Evolutionary conservation across 1,284 basidiomycete species (phyloP).

Genomic region (Cryptococcus jaspeensis): DNA sequence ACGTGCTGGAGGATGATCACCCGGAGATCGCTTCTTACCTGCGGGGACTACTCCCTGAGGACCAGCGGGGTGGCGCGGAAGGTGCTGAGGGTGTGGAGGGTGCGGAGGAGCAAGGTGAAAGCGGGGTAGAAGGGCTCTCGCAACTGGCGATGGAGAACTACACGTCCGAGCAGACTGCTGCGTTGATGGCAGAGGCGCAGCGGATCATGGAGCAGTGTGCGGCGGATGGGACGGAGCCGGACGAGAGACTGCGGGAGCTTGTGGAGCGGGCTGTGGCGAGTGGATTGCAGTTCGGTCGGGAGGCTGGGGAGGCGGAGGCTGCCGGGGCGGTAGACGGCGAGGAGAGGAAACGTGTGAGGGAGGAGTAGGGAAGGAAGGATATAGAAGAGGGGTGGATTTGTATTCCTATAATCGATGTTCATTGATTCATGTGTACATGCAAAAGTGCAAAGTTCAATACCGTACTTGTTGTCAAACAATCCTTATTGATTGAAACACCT

Average conservation of each 20-base stretch:
- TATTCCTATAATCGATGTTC: background rate
- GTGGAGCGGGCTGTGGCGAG: conserved; percentile 42
- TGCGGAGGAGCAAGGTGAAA: background rate
- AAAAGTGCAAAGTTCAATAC: background rate
- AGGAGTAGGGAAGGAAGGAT: conserved; percentile 1
- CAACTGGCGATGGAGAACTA: conserved; percentile 67
- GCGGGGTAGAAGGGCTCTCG: conserved; percentile 46
- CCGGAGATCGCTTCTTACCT: conserved; percentile 73
- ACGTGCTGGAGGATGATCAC: conserved; percentile 72
- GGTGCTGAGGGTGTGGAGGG: conserved; percentile 1
- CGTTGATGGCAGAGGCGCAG: conserved; percentile 65
- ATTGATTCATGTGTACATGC: background rate
- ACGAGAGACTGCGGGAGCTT: conserved; percentile 42
- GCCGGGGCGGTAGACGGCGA: conserved; percentile 8
- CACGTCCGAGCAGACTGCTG: conserved; percentile 67
- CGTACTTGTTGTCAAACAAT: background rate
- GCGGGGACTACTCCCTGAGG: conserved; percentile 51
- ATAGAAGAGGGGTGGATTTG: conserved; percentile 7
- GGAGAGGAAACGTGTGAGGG: conserved; percentile 13
- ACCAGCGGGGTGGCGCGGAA: background rate
- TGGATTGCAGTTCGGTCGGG: conserved; percentile 34
- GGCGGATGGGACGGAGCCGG: conserved; percentile 43
- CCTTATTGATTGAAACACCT: background rate
- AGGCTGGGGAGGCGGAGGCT: conserved; percentile 5
- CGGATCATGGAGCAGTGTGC: conserved; percentile 54